phyloP scores from a whole-genome alignment of 306 rosid genomes.

The Citrullus amarus region DNA sequence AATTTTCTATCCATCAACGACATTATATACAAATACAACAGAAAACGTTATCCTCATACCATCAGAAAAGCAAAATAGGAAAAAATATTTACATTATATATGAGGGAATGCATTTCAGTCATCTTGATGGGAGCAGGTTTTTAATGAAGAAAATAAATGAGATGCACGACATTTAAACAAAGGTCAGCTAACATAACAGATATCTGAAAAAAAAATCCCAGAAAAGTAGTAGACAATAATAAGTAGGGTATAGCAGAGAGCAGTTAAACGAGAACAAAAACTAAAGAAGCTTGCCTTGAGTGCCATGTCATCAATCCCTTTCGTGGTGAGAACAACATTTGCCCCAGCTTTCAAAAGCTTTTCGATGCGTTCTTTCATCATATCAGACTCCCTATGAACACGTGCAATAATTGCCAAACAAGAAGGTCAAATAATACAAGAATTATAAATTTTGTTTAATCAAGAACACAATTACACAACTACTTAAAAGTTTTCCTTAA shows the following conservation, averaged over 20 bases:
- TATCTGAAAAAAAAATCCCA: not conserved
- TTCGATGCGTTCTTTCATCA: slow-evolving; percentile 89
- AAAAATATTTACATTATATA: not conserved
- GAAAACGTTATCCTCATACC: not conserved
- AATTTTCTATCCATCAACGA: not conserved
- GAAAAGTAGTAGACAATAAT: not conserved
- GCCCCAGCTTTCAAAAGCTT: slow-evolving; percentile 93
- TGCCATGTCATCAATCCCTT: slow-evolving; percentile 99
- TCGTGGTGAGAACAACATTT: slow-evolving; percentile 87
- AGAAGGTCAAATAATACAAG: not conserved
- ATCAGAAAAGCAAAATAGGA: not conserved
- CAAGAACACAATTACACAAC: not conserved
- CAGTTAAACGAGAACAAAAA: not conserved
- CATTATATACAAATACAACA: not conserved
- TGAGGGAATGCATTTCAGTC: not conserved
- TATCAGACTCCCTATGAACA: slow-evolving; percentile 73
- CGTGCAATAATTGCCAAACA: not conserved
- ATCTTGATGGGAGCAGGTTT: not conserved
- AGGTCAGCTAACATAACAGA: not conserved
- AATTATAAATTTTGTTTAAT: not conserved
- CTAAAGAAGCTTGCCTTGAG: slow-evolving; percentile 48
- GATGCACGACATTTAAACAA: not conserved
- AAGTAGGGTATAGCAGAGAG: not conserved
- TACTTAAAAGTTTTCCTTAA: not conserved
- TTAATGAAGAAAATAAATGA: not conserved